Evolutionary conservation across 208 protist genomes (phyloP), one percentile per base, ranked within the genome.

Genomic region (Kentomonas sorsogonicus): DNA sequence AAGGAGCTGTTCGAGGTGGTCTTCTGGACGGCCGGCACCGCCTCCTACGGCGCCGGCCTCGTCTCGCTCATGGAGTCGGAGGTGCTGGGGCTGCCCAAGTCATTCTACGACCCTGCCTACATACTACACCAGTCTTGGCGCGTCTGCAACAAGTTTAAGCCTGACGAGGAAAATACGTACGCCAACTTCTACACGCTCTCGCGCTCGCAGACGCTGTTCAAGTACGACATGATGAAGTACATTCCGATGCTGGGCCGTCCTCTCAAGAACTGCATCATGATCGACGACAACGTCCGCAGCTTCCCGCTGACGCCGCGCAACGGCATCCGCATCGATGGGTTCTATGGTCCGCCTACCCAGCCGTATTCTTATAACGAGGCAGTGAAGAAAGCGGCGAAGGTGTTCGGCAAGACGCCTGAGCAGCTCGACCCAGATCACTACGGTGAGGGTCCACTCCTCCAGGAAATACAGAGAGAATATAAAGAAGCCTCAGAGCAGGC

Each of bases 201-300:
- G 15, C 75, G 84, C n/a, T 75, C 73, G 25, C 88, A 91, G 52
- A 92, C 88, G 45, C 59, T 94, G 52, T 64, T 84, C 60, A 51
- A 66, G 33, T 61, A 81, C 25, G 60, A 68, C 29, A 90, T 89
- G 68, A 94, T 94, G 88, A 94, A 94, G 54, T 94, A 86, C 55
- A 47, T 94, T 25, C 88, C 88, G n/a, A 81, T 94, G 69, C 61
- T 88, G 6, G 88, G 88, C n/a, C 69, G 88, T 0, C 72, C 78
- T 20, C 55, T 87, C 60, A 58, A 67, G 43, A 52, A 63, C 20
- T 70, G 80, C 18, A 68, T 94, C 27, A 89, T 94, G 74, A 25
- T 94, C 6, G 88, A 94, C 56, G 88, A 94, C 64, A 94, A 91
- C 56, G 84, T 85, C 34, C 75, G 88, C 31, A 94, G 88, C 60